These are phyloP conservation scores for Pezicula neosporulosa DNA, from an alignment of 2,329 filamentous ascomycete genomes.

Conservation along the genomic window DNA sequence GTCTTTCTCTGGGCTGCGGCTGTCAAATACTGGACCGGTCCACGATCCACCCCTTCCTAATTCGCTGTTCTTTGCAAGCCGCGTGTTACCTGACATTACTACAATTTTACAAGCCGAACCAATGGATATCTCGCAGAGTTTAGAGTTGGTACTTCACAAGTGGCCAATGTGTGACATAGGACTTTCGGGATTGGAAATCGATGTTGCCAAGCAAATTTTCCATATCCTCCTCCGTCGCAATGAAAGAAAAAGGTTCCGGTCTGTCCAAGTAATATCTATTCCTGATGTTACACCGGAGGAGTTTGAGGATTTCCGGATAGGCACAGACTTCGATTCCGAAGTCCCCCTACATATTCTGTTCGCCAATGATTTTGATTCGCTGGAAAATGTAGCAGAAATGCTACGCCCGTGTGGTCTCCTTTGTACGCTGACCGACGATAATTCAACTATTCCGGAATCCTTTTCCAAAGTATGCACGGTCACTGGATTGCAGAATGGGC, in stretches of 20 bases:
- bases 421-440: not conserved
- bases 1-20: not conserved
- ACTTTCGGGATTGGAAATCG: not conserved
- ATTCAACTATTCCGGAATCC: not conserved
- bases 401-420: not conserved
- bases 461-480: not conserved
- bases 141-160: not conserved
- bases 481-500: not conserved
- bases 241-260: not conserved
- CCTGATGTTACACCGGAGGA: not conserved
- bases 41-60: not conserved
- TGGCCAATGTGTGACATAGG: slow-evolving; percentile 1
- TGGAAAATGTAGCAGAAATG: not conserved
- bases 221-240: not conserved
- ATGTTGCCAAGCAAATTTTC: not conserved
- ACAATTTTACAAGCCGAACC: not conserved
- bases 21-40: not conserved
- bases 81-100: not conserved
- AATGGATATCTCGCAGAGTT: not conserved
- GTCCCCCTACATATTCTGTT: not conserved
- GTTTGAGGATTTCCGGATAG: not conserved
- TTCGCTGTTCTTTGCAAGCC: not conserved
- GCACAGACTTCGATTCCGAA: not conserved
- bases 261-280: not conserved
- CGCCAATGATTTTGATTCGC: not conserved